Base-by-base conservation (phyloP, 306 rosid genomes). In the Lupinus albus region DNA sequence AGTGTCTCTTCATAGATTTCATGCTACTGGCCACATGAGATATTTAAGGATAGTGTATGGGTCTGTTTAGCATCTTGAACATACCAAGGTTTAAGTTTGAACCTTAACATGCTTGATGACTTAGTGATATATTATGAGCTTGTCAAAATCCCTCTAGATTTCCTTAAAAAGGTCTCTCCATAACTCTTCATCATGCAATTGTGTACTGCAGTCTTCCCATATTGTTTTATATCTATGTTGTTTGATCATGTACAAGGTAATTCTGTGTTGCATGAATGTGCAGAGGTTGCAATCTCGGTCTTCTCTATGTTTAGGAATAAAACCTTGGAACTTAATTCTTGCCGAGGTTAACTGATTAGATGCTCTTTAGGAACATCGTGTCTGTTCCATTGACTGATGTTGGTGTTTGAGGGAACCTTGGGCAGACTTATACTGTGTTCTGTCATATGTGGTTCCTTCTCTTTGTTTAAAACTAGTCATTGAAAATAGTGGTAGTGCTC, bases 1-100 rank as follows among this genome's bases (percentile, higher is more conserved):
- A 11, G 33, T 76, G 35, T 48, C 32, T 0, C 42, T 38, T 38
- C 44, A 38, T 38, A 38, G 8, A 38, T 8, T 38, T 38, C 44
- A 38, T 38, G 44, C 44, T 38, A 1, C 13, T 71, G 1, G 58
- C 28, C 53, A 46, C 16, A 25, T 25, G 16, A 69, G 58, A 44
- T 51, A 58, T 33, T 33, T 53, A 32, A 44, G 68, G 61, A 58
- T 52, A 70, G 50, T 58, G 32, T 35, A 38, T 52, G 28, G 4
- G 42, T 61, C 67, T 59, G 13, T 57, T 70, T 38, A 65, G 52
- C 66, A 64, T 74, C 51, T 50, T 13, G 58, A 21, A 36, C 45
- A 15, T 56, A 32, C 15, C 2, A 17, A 33, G 13, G 33, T 50
- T 25, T 7, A 42, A 33, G 13, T 28, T 4, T 41, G 13, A 21